Evolutionary conservation across 768 basidiomycete genomes (phyloP).

Genomic region (Lactifluus hygrophoroides): DNA sequence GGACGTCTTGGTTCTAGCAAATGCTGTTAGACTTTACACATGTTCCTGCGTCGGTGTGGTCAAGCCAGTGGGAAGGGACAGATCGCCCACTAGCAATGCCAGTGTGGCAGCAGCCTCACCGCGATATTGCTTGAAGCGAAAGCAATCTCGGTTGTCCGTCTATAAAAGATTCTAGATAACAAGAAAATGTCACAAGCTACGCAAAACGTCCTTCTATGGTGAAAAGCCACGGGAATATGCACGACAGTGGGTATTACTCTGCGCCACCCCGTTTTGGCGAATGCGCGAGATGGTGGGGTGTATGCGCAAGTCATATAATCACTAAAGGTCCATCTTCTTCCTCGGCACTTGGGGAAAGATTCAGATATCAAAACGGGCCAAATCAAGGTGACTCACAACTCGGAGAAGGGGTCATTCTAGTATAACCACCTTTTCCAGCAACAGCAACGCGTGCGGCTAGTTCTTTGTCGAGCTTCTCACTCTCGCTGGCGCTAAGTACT

Average conservation of each 20-base stretch:
- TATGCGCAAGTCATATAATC: neutral
- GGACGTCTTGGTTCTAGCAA: neutral
- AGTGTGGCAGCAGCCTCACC: neutral
- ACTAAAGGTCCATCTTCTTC: neutral
- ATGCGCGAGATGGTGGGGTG: neutral
- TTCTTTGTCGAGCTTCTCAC: constrained; percentile 8
- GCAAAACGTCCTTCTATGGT: neutral
- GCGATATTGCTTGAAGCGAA: neutral
- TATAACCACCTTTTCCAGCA: constrained; percentile 2
- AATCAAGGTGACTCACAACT: constrained; percentile 2
- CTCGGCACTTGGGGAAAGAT: neutral
- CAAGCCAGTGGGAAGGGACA: neutral
- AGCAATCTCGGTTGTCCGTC: neutral
- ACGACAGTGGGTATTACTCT: neutral
- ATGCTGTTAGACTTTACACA: neutral
- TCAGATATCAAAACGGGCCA: neutral
- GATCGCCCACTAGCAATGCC: neutral
- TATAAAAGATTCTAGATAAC: constrained; percentile 1
- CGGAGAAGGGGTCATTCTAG: neutral
- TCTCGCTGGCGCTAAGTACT: neutral
- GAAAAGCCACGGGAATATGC: neutral
- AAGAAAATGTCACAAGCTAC: neutral
- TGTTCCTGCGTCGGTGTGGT: neutral
- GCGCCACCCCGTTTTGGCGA: neutral
- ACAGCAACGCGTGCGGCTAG: constrained; percentile 13